Evolutionary conservation across 1,139 yeast species (phyloP).

Genomic region (Yarrowia galli): DNA sequence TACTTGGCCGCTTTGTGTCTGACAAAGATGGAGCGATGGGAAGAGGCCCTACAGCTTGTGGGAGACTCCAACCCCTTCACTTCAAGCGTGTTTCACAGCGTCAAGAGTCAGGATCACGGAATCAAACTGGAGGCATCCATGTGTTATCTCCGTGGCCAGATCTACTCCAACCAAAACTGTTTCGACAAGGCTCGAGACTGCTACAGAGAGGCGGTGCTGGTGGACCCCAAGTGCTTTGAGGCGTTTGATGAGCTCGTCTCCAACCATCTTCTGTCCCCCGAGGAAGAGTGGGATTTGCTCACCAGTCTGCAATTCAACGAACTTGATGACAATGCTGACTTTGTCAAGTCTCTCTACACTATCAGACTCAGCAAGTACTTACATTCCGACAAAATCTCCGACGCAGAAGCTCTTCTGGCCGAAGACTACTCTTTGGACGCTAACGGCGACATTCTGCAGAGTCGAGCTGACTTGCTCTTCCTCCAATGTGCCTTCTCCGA

Average conservation of each 20-base stretch:
- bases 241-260: constrained; percentile 83
- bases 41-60: constrained; percentile 84
- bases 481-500: constrained; percentile 81
- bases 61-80: constrained; percentile 84
- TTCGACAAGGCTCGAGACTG: constrained; percentile 88
- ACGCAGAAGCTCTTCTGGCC: constrained; percentile 68
- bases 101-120: constrained; percentile 43
- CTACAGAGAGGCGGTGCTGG: constrained; percentile 82
- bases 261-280: constrained; percentile 79
- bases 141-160: constrained; percentile 83
- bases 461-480: constrained; percentile 75
- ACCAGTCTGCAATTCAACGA: constrained; percentile 71
- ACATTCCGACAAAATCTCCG: constrained; percentile 64
- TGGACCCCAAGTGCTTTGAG: constrained; percentile 92
- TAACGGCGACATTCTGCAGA: constrained; percentile 71
- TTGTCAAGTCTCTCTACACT: constrained; percentile 77
- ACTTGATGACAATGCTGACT: constrained; percentile 80
- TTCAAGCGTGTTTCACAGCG: constrained; percentile 42
- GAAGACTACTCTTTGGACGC: constrained; percentile 76
- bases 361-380: constrained; percentile 77
- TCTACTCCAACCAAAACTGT: constrained; percentile 83
- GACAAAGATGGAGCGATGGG: constrained; percentile 78
- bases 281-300: constrained; percentile 83
- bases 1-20: constrained; percentile 82
- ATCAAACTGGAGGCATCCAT: constrained; percentile 75